Base-by-base conservation (phyloP, 352 stramenopile genomes). In the Globisporangium canariense region DNA sequence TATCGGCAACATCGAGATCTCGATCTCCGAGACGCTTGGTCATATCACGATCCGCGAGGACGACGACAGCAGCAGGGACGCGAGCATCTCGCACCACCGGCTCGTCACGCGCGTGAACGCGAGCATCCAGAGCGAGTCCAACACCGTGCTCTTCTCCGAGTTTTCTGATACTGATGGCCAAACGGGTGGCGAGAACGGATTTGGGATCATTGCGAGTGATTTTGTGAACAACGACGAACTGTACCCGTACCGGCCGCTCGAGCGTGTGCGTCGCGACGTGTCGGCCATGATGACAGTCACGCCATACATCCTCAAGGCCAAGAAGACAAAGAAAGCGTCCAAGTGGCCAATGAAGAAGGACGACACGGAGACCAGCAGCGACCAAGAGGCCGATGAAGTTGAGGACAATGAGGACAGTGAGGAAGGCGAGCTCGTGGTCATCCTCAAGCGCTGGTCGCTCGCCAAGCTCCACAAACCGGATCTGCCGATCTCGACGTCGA, bases 31-130 rank as follows among this genome's bases (percentile, higher is more conserved):
- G 58, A 72, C 66, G 32, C 61, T 86, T 22, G 79, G 79, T 13
- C 64, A 81, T 56, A 73, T 89, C 47, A 87, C 76, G 7, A 78
- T 87, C 50, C 68, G 77, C 20, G 79, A 89, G 58, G 76, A 84
- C 46, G 76, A 84, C 38, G 75, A 84, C 46, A 83, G 66, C 58
- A 66, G 64, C 11, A 28, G 25, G 25, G 71, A 78, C n/a, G 54
- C 59, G n/a, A 73, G 68, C 3, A 75, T 86, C 34, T 68, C 70
- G 20, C 74, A 89, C 60, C 69, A 78, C 36, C 76, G 78, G 11
- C 62, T 87, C 16, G 72, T 84, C 7, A 81, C 77, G 49, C 65
- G 63, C 6, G 66, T 80, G 2, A 64, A 45, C 1, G 64, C 69
- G n/a, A 67, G 66, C 7, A 60, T 81, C 20, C 54, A 80, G 18